phyloP scores from a whole-genome alignment of 2,329 filamentous ascomycete genomes.

The Sarocladium strictum region DNA sequence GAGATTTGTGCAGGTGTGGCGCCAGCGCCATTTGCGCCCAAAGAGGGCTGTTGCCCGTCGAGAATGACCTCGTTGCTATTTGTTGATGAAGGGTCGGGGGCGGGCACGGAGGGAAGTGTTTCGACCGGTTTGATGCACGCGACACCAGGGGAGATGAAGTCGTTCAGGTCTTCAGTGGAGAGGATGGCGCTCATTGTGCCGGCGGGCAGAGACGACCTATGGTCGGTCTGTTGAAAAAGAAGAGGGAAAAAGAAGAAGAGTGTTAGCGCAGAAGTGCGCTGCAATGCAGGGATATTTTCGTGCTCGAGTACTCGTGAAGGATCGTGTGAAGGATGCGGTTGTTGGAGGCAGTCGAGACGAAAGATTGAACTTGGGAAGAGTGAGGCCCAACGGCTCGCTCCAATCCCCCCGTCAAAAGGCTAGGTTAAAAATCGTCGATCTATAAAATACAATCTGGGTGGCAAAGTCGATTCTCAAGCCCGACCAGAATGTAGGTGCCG shows the following conservation, averaged over 20 bases:
- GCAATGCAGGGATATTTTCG: slow-evolving; percentile 2
- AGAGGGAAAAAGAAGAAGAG: neutral
- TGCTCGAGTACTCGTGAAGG: slow-evolving; percentile 10
- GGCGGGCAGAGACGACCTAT: neutral
- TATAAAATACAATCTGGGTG: neutral
- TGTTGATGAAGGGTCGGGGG: slow-evolving; percentile 20
- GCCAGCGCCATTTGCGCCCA: slow-evolving; percentile 39
- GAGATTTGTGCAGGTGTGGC: slow-evolving; percentile 79
- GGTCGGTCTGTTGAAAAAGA: neutral
- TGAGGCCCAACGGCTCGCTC: too few species aligned
- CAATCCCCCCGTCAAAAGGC: too few species aligned
- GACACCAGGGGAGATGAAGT: slow-evolving; percentile 96
- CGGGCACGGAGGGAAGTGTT: slow-evolving; percentile 63
- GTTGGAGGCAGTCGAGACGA: too few species aligned
- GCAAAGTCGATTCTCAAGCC: neutral
- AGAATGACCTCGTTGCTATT: slow-evolving; percentile 82
- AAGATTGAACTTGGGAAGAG: too few species aligned
- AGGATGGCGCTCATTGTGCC: slow-evolving; percentile 88
- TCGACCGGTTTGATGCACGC: slow-evolving; percentile 98
- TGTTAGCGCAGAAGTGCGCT: neutral
- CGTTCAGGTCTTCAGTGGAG: slow-evolving; percentile 93
- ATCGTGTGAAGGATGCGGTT: neutral
- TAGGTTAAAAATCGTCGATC: too few species aligned
- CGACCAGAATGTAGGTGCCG: neutral
- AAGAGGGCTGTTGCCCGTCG: slow-evolving; percentile 65